Base-by-base conservation (phyloP, 106 monocot genomes). In the Dendrobium huoshanense region DNA sequence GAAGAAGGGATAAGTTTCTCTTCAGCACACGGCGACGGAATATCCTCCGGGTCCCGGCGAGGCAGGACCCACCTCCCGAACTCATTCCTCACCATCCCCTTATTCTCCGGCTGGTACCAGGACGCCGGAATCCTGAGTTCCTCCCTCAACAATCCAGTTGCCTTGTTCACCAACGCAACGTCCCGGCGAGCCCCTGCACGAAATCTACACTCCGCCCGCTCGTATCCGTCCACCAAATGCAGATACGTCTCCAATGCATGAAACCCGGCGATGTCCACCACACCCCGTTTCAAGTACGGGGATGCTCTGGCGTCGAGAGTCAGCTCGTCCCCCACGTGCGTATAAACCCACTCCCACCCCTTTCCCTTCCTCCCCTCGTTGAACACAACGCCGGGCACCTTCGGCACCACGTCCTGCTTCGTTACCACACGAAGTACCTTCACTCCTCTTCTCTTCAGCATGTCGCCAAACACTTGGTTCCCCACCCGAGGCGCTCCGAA, bases 401-500 rank as follows among this genome's bases (percentile, higher is more conserved):
- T 89, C 4, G 94, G 94, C 22, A 94, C 94, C 37, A 87, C 44
- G 83, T 94, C 94, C 77, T 89, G 89, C 59, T 86, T 86, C 67
- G 79, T 80, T 41, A 83, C 91, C 55, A 86, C 67, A 7, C 91
- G 85, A 25, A 94, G 84, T 4, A 61, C 81, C 84, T 91, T 89
- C 67, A 89, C 91, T 11, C 79, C 75, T 58, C 85, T 24, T 6
- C 73, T 72, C 42, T 75, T 65, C 42, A 91, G 49, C 84, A 48
- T 76, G 7, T 84, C 70, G 29, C 77, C 77, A 77, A 94, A 94
- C 49, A 81, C 85, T 20, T 70, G 77, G 83, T 94, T 89, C 49
- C 94, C 94, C 40, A 94, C 94, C 59, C 88, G 75, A 10, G 94
- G 94, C 65, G 87, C 87, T 2, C 89, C 94, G 79, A 91, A 94